phyloP scores from a whole-genome alignment of 1,284 basidiomycete genomes.

The Ganoderma meredithae region DNA sequence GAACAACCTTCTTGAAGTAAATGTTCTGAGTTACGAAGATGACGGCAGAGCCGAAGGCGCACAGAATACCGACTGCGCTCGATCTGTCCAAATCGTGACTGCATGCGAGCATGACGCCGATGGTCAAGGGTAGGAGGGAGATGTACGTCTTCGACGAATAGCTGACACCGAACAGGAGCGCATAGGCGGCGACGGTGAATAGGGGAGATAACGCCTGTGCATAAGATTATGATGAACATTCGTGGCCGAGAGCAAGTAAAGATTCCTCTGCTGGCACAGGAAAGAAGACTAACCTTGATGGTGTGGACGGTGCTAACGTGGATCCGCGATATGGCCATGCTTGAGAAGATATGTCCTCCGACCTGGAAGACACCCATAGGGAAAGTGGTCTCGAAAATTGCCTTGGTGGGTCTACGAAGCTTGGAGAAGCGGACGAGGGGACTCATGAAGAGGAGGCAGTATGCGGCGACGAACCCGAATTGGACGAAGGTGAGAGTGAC shows the following conservation, averaged over 20 bases:
- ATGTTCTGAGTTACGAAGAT: conserved; percentile 99
- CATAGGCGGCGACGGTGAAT: conserved; percentile 96
- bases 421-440: conserved; percentile 72
- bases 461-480: conserved; percentile 92
- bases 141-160: conserved; percentile 94
- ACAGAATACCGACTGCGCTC: conserved; percentile 84
- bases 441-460: conserved; percentile 84
- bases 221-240: conserved; percentile 11
- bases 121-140: conserved; percentile 92
- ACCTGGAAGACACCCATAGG: conserved; percentile 96
- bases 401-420: conserved; percentile 72
- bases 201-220: conserved; percentile 91
- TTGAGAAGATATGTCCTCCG: conserved; percentile 97
- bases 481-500: conserved; percentile 97
- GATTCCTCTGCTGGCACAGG: conserved; percentile 5
- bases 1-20: conserved; percentile 99
- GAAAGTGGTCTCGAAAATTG: conserved; percentile 81
- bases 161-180: conserved; percentile 89
- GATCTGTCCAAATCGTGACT: conserved; percentile 91
- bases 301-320: conserved; percentile 99
- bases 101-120: conserved; percentile 98
- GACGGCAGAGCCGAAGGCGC: conserved; percentile 93
- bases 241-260: neutral
- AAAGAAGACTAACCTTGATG: conserved; percentile 80
- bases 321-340: conserved; percentile 95